Evolutionary conservation across 495 filamentous ascomycete genomes (phyloP).

Genomic region (Podospora pseudoanserina): DNA sequence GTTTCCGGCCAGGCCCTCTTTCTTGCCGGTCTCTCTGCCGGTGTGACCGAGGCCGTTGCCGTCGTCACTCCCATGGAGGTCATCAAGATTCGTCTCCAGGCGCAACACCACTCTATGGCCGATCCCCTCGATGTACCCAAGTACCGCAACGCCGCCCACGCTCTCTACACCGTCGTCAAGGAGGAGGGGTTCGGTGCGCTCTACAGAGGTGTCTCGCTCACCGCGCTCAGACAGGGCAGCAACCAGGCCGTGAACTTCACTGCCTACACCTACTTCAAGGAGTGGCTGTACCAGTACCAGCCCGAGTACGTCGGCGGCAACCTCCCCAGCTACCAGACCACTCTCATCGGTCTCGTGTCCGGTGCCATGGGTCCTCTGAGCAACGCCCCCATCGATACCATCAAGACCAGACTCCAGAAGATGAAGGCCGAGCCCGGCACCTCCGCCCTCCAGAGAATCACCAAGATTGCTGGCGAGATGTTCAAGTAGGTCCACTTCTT

Average conservation of each 20-base stretch:
- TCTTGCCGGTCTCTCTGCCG: constrained; percentile 83
- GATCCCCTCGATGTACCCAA: constrained; percentile 89
- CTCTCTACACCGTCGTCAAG: constrained; percentile 82
- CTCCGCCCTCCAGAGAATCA: constrained; percentile 71
- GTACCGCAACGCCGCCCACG: constrained; percentile 97
- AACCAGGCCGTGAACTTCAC: constrained; percentile 99
- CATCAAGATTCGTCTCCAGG: constrained; percentile 95
- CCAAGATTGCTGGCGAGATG: constrained; percentile 81
- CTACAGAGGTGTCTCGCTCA: constrained; percentile 90
- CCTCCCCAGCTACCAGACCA: constrained; percentile 86
- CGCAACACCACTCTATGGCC: constrained; percentile 91
- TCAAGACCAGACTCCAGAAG: constrained; percentile 95
- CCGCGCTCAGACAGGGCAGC: constrained; percentile 86
- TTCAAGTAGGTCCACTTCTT: constrained; percentile 60
- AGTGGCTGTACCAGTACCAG: constrained; percentile 65
- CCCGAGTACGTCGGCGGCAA: constrained; percentile 53
- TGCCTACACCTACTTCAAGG: constrained; percentile 92
- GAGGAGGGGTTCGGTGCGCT: constrained; percentile 86
- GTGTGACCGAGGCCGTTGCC: constrained; percentile 92
- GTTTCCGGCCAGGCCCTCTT: constrained; percentile 78
- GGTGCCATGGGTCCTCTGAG: constrained; percentile 94
- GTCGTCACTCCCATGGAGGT: constrained; percentile 99
- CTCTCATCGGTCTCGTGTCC: constrained; percentile 81
- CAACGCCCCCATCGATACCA: constrained; percentile 98
- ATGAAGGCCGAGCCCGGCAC: constrained; percentile 78